Percentiles rank a stretch among this genome's conserved stretches.
These are phyloP conservation scores for Begonia peltatifolia DNA, from an alignment of 306 rosid species.

Conservation along the genomic window DNA sequence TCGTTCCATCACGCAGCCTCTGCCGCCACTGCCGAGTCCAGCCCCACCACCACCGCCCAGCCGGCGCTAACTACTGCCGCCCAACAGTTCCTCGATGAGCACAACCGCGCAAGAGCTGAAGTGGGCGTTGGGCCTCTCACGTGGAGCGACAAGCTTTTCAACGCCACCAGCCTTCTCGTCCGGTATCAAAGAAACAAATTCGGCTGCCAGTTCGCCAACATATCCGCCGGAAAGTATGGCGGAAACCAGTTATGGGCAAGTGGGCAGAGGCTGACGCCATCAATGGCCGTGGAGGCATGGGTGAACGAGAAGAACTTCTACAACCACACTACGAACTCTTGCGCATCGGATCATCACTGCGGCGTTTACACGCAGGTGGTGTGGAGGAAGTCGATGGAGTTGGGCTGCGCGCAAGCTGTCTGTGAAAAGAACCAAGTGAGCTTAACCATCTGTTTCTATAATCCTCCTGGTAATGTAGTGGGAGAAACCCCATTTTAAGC, in stretches of 20 bases:
- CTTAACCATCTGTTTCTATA: slow-evolving; percentile 57
- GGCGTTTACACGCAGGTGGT: slow-evolving; percentile 84
- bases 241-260: slow-evolving; percentile 62
- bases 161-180: slow-evolving; percentile 34
- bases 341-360: slow-evolving; percentile 35
- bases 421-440: slow-evolving; percentile 38
- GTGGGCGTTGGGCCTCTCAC: slow-evolving; percentile 52
- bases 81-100: slow-evolving; percentile 37
- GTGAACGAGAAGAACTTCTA: slow-evolving; percentile 58
- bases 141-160: slow-evolving; percentile 57
- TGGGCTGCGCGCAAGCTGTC: slow-evolving; percentile 55
- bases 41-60: not conserved
- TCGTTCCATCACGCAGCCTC: slow-evolving; percentile 3
- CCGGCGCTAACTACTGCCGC: slow-evolving; percentile 19
- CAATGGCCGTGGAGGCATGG: slow-evolving; percentile 57
- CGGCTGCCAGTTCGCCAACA: slow-evolving; percentile 51
- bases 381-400: slow-evolving; percentile 45
- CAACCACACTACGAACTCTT: slow-evolving; percentile 37
- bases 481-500: slow-evolving; percentile 63
- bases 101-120: slow-evolving; percentile 66
- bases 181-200: slow-evolving; percentile 56
- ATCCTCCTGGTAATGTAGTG: slow-evolving; percentile 56
- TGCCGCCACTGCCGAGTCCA: slow-evolving; percentile 5
- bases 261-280: slow-evolving; percentile 24
- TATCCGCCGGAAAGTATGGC: slow-evolving; percentile 45